Evolutionary conservation across 345 rosid genomes (phyloP).

Genomic region (Capsella bursapastoris): DNA sequence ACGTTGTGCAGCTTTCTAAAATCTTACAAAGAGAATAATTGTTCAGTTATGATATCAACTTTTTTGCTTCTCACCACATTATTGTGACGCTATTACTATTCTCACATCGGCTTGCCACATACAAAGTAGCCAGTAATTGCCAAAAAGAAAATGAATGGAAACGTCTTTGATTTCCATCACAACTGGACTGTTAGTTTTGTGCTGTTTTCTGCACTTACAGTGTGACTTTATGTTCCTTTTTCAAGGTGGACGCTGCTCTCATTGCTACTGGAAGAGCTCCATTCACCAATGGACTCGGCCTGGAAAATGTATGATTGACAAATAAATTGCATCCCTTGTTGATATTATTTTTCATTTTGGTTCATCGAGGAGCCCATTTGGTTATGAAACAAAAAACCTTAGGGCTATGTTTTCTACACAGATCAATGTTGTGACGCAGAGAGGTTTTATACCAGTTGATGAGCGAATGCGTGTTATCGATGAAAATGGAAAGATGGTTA

Average conservation of each 20-base stretch:
- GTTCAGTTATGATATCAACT: background rate
- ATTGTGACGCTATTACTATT: background rate
- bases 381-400: constrained; percentile 8
- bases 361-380: background rate
- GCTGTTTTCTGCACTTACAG: background rate
- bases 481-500: constrained; percentile 76
- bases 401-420: constrained; percentile 42
- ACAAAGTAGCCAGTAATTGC: no score
- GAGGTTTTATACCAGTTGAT: constrained; percentile 93
- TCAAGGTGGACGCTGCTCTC: constrained; percentile 91
- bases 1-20: background rate
- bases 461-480: constrained; percentile 90
- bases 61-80: background rate
- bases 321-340: background rate
- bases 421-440: constrained; percentile 90
- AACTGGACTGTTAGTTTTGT: background rate
- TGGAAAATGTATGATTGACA: constrained; percentile 72
- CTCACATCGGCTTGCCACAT: background rate
- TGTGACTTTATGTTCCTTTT: constrained; percentile 35
- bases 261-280: constrained; percentile 99
- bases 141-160: background rate
- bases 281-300: constrained; percentile 93
- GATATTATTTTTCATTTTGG: background rate
- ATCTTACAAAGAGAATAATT: background rate
- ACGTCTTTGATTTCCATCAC: background rate